A percentile compares a stretch with the other conserved stretches of the same genome.
These are phyloP conservation scores for Beauveria australis DNA, from an alignment of 2,329 filamentous ascomycete genomes.

Conservation along the genomic window DNA sequence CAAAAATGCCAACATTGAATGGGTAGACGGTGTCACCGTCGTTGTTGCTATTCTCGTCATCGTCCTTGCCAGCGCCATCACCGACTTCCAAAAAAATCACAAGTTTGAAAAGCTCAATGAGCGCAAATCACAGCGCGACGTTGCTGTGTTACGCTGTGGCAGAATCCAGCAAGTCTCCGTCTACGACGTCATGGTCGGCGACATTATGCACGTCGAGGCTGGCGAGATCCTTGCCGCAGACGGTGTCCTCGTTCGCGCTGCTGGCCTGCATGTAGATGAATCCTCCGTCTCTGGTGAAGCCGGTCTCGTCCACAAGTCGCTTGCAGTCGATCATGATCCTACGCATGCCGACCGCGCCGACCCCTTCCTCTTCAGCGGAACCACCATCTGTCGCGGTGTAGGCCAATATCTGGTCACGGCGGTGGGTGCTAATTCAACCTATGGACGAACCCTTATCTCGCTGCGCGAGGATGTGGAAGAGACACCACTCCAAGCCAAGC, in stretches of 20 bases:
- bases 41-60: conserved; percentile 70
- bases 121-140: conserved; percentile 67
- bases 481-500: conserved; percentile 68
- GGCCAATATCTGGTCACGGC: conserved; percentile 70
- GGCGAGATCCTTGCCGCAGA: conserved; percentile 67
- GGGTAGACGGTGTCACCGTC: conserved; percentile 77
- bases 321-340: conserved; percentile 49
- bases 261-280: conserved; percentile 55
- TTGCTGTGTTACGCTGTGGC: conserved; percentile 71
- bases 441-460: conserved; percentile 72
- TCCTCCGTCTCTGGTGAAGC: conserved; percentile 58
- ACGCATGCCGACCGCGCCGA: conserved; percentile 48
- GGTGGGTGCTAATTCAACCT: conserved; percentile 64
- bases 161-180: conserved; percentile 61
- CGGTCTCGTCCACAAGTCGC: conserved; percentile 59
- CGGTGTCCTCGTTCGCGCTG: conserved; percentile 60
- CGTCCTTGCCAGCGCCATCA: conserved; percentile 66
- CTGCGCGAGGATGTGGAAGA: conserved; percentile 68
- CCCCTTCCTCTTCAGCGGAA: conserved; percentile 74
- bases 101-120: conserved; percentile 74
- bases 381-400: conserved; percentile 67
- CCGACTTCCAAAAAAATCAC: conserved; percentile 75
- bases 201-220: conserved; percentile 64
- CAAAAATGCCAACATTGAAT: conserved; percentile 54
- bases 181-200: conserved; percentile 64